phyloP scores from a whole-genome alignment of 768 basidiomycete species.

The Leccinum subgranulosum region DNA sequence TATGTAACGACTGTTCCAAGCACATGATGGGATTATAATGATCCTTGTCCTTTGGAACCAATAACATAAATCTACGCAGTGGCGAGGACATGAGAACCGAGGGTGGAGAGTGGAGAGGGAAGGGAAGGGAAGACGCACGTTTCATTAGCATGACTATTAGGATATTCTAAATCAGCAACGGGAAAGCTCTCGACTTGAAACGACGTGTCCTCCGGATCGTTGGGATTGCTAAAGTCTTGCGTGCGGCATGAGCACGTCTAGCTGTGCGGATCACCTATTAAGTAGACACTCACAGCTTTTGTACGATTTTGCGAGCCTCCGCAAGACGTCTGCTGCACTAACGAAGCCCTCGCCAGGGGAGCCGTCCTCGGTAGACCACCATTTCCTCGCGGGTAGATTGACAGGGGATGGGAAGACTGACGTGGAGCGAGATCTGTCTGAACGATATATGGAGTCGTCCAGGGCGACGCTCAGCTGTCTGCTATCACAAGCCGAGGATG shows the following conservation, averaged over 20 bases:
- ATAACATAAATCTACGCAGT: slow-evolving; percentile 60
- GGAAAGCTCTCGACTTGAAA: slow-evolving; percentile 67
- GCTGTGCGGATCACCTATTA: not conserved
- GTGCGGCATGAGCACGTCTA: slow-evolving; percentile 9
- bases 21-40: slow-evolving; percentile 86
- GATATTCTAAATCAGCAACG: slow-evolving; percentile 73
- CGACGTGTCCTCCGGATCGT: slow-evolving; percentile 56
- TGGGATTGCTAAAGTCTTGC: slow-evolving; percentile 67
- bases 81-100: not conserved
- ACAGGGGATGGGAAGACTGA: slow-evolving; percentile 43
- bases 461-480: slow-evolving; percentile 38
- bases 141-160: slow-evolving; percentile 67
- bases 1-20: slow-evolving; percentile 66
- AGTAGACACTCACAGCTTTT: slow-evolving; percentile 54
- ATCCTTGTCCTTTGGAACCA: slow-evolving; percentile 80
- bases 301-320: slow-evolving; percentile 60
- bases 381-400: slow-evolving; percentile 30
- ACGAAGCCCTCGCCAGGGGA: slow-evolving; percentile 48
- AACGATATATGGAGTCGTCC: slow-evolving; percentile 53
- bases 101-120: not conserved
- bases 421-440: slow-evolving; percentile 62
- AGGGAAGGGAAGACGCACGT: slow-evolving; percentile 39
- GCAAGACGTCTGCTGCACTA: slow-evolving; percentile 66
- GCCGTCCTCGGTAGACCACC: slow-evolving; percentile 56
- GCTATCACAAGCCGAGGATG: slow-evolving; percentile 45